phyloP scores from a whole-genome alignment of 75 land plant species.

The Adiantum capillusveneris region DNA sequence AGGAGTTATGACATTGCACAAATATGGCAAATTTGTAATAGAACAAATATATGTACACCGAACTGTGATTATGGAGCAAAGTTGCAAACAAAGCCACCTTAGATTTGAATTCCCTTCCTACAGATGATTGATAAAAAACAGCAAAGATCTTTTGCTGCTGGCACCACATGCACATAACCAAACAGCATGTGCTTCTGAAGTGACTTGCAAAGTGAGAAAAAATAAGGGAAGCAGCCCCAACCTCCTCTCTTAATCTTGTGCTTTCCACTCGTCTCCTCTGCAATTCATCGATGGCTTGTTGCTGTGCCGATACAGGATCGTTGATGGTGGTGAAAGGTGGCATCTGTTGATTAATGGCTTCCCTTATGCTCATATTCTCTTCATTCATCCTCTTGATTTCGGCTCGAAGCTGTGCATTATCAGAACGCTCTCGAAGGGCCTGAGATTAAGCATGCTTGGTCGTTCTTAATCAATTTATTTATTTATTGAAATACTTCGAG shows the following conservation, averaged over 20 bases:
- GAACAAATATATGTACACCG: too few species aligned
- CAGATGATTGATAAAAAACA: not conserved
- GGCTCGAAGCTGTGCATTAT: conserved; percentile 2
- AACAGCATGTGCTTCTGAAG: too few species aligned
- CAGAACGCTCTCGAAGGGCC: conserved; percentile 1
- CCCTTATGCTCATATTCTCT: not conserved
- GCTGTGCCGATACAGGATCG: not conserved
- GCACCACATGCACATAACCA: too few species aligned
- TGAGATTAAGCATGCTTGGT: not conserved
- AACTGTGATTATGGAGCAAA: not conserved
- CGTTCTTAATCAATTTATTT: too few species aligned
- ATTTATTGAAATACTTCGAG: not conserved
- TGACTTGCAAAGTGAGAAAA: too few species aligned
- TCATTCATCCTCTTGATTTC: conserved; percentile 2
- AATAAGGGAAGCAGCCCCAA: too few species aligned
- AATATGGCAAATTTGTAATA: too few species aligned
- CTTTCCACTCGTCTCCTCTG: conserved; percentile 1
- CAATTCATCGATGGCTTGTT: not conserved
- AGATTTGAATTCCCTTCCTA: not conserved
- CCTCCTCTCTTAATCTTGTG: not conserved
- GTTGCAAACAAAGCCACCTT: not conserved
- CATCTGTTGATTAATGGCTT: not conserved
- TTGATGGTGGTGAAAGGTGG: too few species aligned
- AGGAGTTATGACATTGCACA: too few species aligned
- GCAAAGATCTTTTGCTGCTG: too few species aligned